Base-by-base conservation (phyloP, 1,139 yeast genomes). In the Citeromyces siamensis region DNA sequence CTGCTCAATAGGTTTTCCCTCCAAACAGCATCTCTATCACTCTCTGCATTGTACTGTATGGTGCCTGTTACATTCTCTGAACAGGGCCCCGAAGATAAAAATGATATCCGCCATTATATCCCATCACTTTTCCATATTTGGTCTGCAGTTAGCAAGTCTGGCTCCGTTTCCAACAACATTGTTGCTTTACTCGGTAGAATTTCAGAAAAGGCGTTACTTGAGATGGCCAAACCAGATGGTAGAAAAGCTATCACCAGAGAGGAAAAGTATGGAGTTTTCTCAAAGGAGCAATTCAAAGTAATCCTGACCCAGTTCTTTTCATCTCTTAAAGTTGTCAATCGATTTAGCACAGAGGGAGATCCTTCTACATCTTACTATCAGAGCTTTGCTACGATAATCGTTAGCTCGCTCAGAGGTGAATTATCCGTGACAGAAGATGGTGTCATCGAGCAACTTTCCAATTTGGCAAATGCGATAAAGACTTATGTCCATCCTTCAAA, bases 401-500 rank as follows among this genome's bases (percentile, higher is more conserved):
- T 82, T 1, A 77, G 69, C 51, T 78, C 93, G 0, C 58, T 86
- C 6, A 66, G 67, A 28, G 81, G 85, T 0, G 59, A 64, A 9
- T 49, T 57, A 28, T 58, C 64, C 1, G 46, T 60, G 8, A 60
- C 49, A 6, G 47, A 56, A 4, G 67, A 59, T n/a, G 71, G 71
- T 2, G 66, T 79, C 10, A 52, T 82, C 45, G 71, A 65, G 9
- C 62, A 68, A 32, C 49, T 90, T 12, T 63, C 64, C 31, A 66
- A 74, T 0, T 58, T 83, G 32, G 50, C 80, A 19, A 76, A 77
- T 43, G 76, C 94, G 0, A 64, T 86, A n/a, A 80, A 75, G 44
- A 83, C 95, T 27, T 84, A 79, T 56, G 78, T 78, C 9, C 96
- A 90, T 56, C 98, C 98, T 4, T 86, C 97, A 1, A 88, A 88